A percentile compares a stretch with the other conserved stretches of the same genome.
Conservation (phyloP, 2,329 filamentous ascomycete species). For the Ophiocordyceps camponoti-saundersi region DNA sequence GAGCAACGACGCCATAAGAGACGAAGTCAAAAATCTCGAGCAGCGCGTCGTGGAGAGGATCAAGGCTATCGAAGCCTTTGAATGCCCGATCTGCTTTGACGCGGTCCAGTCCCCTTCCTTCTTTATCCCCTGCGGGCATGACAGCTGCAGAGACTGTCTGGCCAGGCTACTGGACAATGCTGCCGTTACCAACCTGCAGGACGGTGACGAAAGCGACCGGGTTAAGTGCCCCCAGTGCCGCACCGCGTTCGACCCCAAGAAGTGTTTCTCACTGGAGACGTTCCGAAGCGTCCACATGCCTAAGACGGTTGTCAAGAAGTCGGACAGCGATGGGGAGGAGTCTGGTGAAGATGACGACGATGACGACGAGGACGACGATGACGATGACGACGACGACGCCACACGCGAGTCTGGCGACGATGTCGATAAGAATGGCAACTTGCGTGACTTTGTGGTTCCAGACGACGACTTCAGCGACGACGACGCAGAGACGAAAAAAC, state of each 20-base stretch:
- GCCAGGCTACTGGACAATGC: constrained; percentile 47
- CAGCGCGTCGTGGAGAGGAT: constrained; percentile 49
- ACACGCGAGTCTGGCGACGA: constrained; percentile 4
- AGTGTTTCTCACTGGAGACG: constrained; percentile 54
- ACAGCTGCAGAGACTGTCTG: constrained; percentile 63
- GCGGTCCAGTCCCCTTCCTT: constrained; percentile 57
- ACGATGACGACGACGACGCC: constrained; percentile 5
- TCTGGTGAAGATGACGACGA: background rate
- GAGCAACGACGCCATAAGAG: constrained; percentile 29
- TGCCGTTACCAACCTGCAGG: constrained; percentile 31
- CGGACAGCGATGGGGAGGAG: constrained; percentile 2
- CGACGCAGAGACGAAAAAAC: constrained; percentile 27
- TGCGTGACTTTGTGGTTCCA: constrained; percentile 13
- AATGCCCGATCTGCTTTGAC: constrained; percentile 75
- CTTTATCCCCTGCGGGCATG: constrained; percentile 70
- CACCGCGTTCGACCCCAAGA: constrained; percentile 44
- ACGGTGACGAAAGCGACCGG: constrained; percentile 38
- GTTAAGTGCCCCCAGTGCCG: constrained; percentile 66
- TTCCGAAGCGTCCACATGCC: constrained; percentile 61
- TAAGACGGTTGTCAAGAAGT: constrained; percentile 21
- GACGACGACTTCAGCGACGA: constrained; percentile 16
- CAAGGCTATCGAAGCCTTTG: constrained; percentile 40
- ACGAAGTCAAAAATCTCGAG: constrained; percentile 44
- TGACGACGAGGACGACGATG: constrained; percentile 10
- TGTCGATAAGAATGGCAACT: constrained; percentile 12